These are phyloP conservation scores for Globisporangium emineosum DNA, from an alignment of 352 stramenopile species.

Conservation along the genomic window DNA sequence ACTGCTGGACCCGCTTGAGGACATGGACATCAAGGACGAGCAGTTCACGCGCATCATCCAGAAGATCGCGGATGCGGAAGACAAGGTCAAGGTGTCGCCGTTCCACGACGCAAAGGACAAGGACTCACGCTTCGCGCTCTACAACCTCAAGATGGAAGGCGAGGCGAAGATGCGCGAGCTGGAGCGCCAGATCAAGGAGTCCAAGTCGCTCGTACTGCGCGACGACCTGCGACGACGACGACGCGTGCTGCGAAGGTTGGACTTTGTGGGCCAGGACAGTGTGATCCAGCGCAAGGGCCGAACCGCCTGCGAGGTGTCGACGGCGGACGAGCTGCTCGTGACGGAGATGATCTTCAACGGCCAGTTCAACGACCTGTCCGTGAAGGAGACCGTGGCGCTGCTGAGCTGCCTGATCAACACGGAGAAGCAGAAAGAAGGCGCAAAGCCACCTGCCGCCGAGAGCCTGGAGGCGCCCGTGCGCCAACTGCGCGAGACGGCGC, in stretches of 20 bases:
- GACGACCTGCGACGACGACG: slow-evolving; percentile 95
- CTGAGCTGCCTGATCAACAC: slow-evolving; percentile 96
- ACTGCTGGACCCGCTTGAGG: slow-evolving; percentile 92
- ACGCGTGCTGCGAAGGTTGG: slow-evolving; percentile 93
- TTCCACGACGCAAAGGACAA: slow-evolving; percentile 80
- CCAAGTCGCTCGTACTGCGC: slow-evolving; percentile 95
- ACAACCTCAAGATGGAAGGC: slow-evolving; percentile 91
- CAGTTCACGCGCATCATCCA: slow-evolving; percentile 89
- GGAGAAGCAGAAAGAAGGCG: slow-evolving; percentile 91
- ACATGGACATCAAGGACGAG: slow-evolving; percentile 93
- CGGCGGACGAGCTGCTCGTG: slow-evolving; percentile 96
- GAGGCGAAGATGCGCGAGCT: slow-evolving; percentile 91
- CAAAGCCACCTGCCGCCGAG: slow-evolving; percentile 77
- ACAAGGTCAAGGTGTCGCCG: slow-evolving; percentile 57
- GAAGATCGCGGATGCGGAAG: slow-evolving; percentile 71
- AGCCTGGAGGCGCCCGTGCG: slow-evolving; percentile 86
- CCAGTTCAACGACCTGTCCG: slow-evolving; percentile 97
- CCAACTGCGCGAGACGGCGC: slow-evolving; percentile 94
- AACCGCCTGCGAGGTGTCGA: slow-evolving; percentile 98
- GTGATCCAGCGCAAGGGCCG: slow-evolving; percentile 99
- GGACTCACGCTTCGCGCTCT: slow-evolving; percentile 77
- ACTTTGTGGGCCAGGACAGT: slow-evolving; percentile 94
- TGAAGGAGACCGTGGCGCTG: slow-evolving; percentile 96
- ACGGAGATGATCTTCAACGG: slow-evolving; percentile 99
- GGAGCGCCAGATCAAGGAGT: slow-evolving; percentile 92